A percentile compares a stretch with the other conserved stretches of the same genome.
These are phyloP conservation scores for Trypanosoma cruzi DNA, from an alignment of 208 protist species.

Conservation along the genomic window DNA sequence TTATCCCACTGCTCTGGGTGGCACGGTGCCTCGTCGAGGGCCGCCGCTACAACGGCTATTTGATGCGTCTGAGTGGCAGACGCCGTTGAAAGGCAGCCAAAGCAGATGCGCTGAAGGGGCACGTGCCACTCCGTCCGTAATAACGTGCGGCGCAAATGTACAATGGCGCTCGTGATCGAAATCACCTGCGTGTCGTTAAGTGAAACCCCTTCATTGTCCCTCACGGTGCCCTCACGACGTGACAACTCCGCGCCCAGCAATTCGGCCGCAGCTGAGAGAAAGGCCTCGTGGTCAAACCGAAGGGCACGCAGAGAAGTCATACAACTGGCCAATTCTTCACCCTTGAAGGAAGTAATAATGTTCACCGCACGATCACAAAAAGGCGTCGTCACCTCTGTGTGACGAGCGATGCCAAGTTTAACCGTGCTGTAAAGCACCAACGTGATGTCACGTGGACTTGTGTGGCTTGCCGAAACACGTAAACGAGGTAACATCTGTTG, in stretches of 20 bases:
- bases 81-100: constrained; percentile 10
- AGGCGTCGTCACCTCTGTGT: constrained; percentile 49
- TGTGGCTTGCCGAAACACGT: constrained; percentile 52
- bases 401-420: constrained; percentile 57
- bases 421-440: constrained; percentile 78
- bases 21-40: constrained; percentile 24
- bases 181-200: constrained; percentile 27
- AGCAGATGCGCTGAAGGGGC: constrained; percentile 21
- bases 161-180: constrained; percentile 26
- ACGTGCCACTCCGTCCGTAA: constrained; percentile 25
- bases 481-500: constrained; percentile 82
- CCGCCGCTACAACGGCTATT: constrained; percentile 22
- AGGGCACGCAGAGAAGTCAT: constrained; percentile 70
- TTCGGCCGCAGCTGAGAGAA: constrained; percentile 33
- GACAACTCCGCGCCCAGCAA: constrained; percentile 18
- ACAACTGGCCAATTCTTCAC: constrained; percentile 67
- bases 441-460: constrained; percentile 66
- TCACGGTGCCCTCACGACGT: constrained; percentile 10
- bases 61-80: constrained; percentile 24
- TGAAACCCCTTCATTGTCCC: background rate
- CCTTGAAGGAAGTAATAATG: constrained; percentile 55
- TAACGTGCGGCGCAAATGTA: constrained; percentile 15
- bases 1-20: constrained; percentile 13
- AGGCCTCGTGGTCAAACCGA: constrained; percentile 26
- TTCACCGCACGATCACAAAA: constrained; percentile 70